Conservation (phyloP, 331 rosid species). For the Arachis monticola region DNA sequence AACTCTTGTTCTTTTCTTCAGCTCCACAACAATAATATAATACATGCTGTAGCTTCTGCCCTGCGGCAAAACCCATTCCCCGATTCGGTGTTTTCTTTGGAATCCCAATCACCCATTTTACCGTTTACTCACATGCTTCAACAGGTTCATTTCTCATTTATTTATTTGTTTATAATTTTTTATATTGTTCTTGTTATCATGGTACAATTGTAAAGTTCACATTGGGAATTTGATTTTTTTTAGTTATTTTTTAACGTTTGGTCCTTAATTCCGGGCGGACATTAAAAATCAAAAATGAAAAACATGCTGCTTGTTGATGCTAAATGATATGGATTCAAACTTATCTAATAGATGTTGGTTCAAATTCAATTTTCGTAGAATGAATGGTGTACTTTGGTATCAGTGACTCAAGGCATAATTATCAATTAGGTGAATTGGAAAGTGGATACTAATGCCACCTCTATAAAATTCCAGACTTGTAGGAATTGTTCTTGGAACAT, state of each 20-base stretch:
- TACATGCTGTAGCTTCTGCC: conserved; percentile 24
- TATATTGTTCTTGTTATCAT: background rate
- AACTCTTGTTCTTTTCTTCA: conserved; percentile 49
- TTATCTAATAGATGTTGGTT: background rate
- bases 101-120: conserved; percentile 15
- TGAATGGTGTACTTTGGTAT: background rate
- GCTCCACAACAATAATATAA: background rate
- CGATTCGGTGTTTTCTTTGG: background rate
- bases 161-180: background rate
- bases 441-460: background rate
- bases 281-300: background rate
- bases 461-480: background rate
- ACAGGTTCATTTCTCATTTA: conserved; percentile 34
- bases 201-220: background rate
- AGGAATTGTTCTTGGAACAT: background rate
- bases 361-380: background rate
- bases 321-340: background rate
- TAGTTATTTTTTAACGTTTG: background rate
- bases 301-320: background rate
- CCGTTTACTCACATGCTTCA: conserved; percentile 4
- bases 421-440: no score
- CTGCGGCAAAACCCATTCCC: conserved; percentile 9
- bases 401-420: background rate
- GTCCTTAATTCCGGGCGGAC: background rate
- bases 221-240: background rate